Evolutionary conservation across 2,329 filamentous ascomycete genomes (phyloP).

Genomic region (Paecilomyces niveus): DNA sequence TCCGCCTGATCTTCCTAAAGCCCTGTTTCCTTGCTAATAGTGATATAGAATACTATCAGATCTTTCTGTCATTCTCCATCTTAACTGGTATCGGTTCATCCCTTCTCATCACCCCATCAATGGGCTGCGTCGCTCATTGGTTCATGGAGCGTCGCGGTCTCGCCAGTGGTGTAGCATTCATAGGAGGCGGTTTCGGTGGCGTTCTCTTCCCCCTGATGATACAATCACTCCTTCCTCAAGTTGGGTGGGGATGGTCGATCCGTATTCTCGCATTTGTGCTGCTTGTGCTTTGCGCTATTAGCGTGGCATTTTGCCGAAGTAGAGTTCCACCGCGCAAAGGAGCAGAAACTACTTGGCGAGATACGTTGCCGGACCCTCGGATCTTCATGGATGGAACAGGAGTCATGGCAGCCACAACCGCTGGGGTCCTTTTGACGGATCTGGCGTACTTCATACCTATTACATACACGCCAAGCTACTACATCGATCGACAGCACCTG

Average conservation of each 20-base stretch:
- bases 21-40: no score
- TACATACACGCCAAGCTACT: conserved; percentile 20
- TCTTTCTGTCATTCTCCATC: conserved; percentile 33
- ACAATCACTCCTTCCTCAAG: conserved; percentile 16
- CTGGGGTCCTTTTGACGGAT: conserved; percentile 18
- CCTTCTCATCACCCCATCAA: conserved; percentile 28
- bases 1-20: neutral
- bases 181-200: conserved; percentile 24
- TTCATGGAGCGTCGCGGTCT: conserved; percentile 26
- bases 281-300: conserved; percentile 22
- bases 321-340: conserved; percentile 7
- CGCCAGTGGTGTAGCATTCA: conserved; percentile 28
- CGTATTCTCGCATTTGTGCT: conserved; percentile 34
- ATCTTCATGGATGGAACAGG: conserved; percentile 13
- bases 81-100: conserved; percentile 32
- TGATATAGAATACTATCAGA: conserved; percentile 33
- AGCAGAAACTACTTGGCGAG: conserved; percentile 9
- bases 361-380: conserved; percentile 11
- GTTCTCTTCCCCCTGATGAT: conserved; percentile 26
- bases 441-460: conserved; percentile 19
- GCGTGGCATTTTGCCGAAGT: conserved; percentile 8
- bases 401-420: conserved; percentile 10
- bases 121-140: conserved; percentile 26
- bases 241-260: conserved; percentile 28
- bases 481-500: conserved; percentile 8